phyloP scores from a whole-genome alignment of 805 yeast genomes.

The Pichia nanzhaoensis region DNA sequence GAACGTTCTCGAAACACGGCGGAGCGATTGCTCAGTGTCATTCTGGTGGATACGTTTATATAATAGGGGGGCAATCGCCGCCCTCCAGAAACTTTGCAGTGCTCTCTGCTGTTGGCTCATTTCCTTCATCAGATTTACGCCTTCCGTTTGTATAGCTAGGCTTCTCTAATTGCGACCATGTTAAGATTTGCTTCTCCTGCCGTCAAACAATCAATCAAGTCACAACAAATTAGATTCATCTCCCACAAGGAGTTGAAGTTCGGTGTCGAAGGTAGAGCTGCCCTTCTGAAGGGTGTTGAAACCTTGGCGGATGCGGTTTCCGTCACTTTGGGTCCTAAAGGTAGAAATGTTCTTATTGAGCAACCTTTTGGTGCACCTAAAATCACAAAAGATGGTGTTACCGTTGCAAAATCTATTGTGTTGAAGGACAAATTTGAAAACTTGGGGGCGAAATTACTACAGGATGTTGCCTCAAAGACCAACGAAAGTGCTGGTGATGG shows the following conservation, averaged over 20 bases:
- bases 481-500: slow-evolving; percentile 99
- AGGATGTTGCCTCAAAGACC: slow-evolving; percentile 95
- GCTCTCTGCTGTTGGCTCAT: too few relatives aligned
- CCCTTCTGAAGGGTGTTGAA: slow-evolving; percentile 88
- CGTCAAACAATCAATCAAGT: slow-evolving; percentile 33
- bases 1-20: slow-evolving; percentile 2
- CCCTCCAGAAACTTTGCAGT: too few relatives aligned
- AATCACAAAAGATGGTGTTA: slow-evolving; percentile 98
- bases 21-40: too few relatives aligned
- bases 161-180: too few relatives aligned
- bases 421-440: slow-evolving; percentile 90
- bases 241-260: slow-evolving; percentile 91
- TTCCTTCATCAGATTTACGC: too few relatives aligned
- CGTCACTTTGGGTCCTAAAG: slow-evolving; percentile 96
- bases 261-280: slow-evolving; percentile 96
- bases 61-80: too few relatives aligned
- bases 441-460: slow-evolving; percentile 90
- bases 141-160: too few relatives aligned
- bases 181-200: slow-evolving; percentile 26
- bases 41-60: too few relatives aligned
- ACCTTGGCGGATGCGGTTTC: slow-evolving; percentile 94
- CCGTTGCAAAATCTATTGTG: slow-evolving; percentile 83
- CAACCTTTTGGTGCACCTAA: slow-evolving; percentile 96
- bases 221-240: slow-evolving; percentile 34
- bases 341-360: slow-evolving; percentile 93